Percentiles rank a stretch among this genome's conserved stretches.
These are phyloP conservation scores for Suillus cothurnatus DNA, from an alignment of 768 basidiomycete genomes.

Conservation along the genomic window DNA sequence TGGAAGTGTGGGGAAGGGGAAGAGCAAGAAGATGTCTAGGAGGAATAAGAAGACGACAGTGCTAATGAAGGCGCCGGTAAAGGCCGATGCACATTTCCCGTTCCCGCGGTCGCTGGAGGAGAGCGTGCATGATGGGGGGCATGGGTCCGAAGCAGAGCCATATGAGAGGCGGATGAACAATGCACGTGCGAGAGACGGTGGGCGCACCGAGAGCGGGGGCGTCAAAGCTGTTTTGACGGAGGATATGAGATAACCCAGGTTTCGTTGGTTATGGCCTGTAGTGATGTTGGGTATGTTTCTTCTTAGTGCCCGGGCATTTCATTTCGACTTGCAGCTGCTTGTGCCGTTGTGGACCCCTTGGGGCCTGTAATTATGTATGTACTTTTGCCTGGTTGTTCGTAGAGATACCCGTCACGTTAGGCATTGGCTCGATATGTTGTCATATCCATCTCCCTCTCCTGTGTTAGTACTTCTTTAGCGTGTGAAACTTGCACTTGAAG, in stretches of 20 bases:
- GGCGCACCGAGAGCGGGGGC: conserved; percentile 85
- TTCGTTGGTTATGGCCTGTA: conserved; percentile 11
- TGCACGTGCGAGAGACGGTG: conserved; percentile 75
- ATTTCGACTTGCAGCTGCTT: conserved; percentile 16
- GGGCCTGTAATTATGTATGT: conserved; percentile 28
- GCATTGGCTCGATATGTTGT: conserved; percentile 6
- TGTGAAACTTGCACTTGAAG: too few species aligned
- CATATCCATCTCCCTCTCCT: not conserved
- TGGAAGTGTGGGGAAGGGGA: conserved; percentile 27
- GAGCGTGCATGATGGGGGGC: conserved; percentile 33
- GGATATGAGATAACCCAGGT: conserved; percentile 20
- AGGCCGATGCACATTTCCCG: conserved; percentile 50
- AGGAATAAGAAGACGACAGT: conserved; percentile 42
- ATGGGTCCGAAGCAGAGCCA: conserved; percentile 13
- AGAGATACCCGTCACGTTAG: conserved; percentile 30
- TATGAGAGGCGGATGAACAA: conserved; percentile 65
- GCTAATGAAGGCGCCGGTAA: conserved; percentile 37
- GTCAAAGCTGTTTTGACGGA: conserved; percentile 70
- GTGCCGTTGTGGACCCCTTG: conserved; percentile 18
- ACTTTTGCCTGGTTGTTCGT: conserved; percentile 12
- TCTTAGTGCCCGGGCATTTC: conserved; percentile 10
- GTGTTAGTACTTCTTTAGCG: too few species aligned
- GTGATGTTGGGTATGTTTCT: conserved; percentile 18
- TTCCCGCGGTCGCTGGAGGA: conserved; percentile 59
- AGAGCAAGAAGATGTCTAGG: conserved; percentile 30